Base-by-base conservation (phyloP, 2,329 filamentous ascomycete species). In the Sporothrix schenckii region DNA sequence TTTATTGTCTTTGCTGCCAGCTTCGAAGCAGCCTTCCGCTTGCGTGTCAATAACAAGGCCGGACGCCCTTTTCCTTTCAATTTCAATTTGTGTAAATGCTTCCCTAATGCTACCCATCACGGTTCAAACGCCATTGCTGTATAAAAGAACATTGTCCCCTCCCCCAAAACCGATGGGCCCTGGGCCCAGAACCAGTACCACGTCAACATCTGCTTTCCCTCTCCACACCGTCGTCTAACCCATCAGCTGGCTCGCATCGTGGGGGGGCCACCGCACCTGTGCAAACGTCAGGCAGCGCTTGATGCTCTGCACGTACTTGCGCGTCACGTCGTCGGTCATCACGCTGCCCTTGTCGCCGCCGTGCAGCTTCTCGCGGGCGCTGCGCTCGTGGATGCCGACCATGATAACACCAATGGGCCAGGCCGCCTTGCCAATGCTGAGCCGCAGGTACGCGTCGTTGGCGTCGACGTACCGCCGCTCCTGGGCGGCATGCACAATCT, bases 401-500 rank as follows among this genome's bases (percentile, higher is more conserved):
- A 98, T 99, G 79, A 95, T 99, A 52, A 99, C 95, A 81, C 95
- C 95, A 77, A 99, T 99, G 30, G 95, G 95, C 95, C 95, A 99
- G 19, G 95, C 95, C 75, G 93, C 94, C 82, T 97, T 97, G 74
- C 93, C 93, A 77, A 99, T 99, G 79, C 92, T 97, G 69, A 99
- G 84, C 68, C 92, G 87, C 72, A 99, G 83, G 80, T 99, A 99
- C 0, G 93, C 94, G 79, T 99, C 92, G 78, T 98, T 98, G 47
- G 95, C 95, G 80, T 97, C 92, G 61, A 99, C 94, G 78, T 99
- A 99, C 73, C 92, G 88, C 72, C 93, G 87, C 78, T 93, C 90
- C 80, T 99, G 95, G 4, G 94, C 93, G 34, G 93, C 92, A 76
- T 92, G 87, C 41, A 97, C 94, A 75, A 99, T 97, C 80, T 97